Evolutionary conservation across 2,329 filamentous ascomycete species (phyloP).

Genomic region (Moelleriella libera): DNA sequence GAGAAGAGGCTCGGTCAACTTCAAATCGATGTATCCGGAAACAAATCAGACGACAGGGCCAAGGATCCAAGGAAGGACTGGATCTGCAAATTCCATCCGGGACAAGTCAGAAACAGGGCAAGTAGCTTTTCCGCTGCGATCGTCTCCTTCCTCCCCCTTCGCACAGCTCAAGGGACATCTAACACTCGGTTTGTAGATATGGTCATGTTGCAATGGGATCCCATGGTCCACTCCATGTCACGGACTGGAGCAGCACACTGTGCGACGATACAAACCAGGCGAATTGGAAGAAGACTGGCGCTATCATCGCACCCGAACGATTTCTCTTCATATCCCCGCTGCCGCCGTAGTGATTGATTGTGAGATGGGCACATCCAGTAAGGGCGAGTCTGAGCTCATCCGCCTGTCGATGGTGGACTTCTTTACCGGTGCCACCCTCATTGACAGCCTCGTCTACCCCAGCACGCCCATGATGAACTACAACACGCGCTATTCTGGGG

Average conservation of each 20-base stretch:
- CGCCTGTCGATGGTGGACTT: conserved; percentile 36
- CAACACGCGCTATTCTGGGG: conserved; percentile 35
- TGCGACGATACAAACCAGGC: conserved; percentile 8
- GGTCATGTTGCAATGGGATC: conserved; percentile 16
- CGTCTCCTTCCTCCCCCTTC: too few relatives aligned
- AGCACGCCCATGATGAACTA: conserved; percentile 28
- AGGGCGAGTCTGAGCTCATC: conserved; percentile 34
- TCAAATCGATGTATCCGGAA: not conserved
- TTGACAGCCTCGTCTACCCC: conserved; percentile 37
- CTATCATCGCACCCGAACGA: conserved; percentile 8
- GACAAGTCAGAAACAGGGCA: conserved; percentile 14
- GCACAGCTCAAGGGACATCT: too few relatives aligned
- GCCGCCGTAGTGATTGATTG: conserved; percentile 34
- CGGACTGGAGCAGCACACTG: conserved; percentile 11
- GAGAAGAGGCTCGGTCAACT: too few relatives aligned
- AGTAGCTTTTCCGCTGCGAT: not conserved
- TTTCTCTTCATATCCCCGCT: not conserved
- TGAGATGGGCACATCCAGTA: conserved; percentile 34
- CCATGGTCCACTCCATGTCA: conserved; percentile 11
- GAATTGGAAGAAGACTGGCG: conserved; percentile 15
- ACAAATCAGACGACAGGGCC: not conserved
- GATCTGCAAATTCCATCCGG: conserved; percentile 14
- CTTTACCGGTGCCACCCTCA: conserved; percentile 29
- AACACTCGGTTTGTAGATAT: conserved; percentile 7
- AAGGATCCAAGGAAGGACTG: not conserved